phyloP scores from a whole-genome alignment of 176 grass and related monocot genomes.

The Cenchrus americanus region DNA sequence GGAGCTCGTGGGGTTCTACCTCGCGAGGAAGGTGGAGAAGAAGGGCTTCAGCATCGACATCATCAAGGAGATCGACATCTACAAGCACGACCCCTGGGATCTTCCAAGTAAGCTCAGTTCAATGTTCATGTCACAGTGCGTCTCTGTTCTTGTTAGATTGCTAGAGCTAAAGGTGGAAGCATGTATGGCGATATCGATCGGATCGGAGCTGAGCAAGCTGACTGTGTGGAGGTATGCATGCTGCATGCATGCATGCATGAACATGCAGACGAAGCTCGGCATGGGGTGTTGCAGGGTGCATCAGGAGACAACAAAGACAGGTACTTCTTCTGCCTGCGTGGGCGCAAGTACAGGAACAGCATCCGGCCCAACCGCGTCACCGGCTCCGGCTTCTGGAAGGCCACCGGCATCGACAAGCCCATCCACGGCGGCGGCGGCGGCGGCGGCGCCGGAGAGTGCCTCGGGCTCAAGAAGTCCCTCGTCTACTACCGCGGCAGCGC shows the following conservation, averaged over 20 bases:
- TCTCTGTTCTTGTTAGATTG: too few species aligned
- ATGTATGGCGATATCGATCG: not conserved
- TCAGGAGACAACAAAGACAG: constrained; percentile 59
- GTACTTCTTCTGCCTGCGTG: constrained; percentile 69
- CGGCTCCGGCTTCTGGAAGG: constrained; percentile 78
- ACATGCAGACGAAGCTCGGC: constrained; percentile 44
- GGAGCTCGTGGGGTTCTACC: constrained; percentile 62
- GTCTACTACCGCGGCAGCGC: constrained; percentile 79
- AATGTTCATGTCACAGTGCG: too few species aligned
- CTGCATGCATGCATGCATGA: accelerated
- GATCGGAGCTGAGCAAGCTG: not conserved
- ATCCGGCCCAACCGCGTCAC: constrained; percentile 76
- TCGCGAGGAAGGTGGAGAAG: constrained; percentile 57
- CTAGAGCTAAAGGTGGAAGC: not conserved
- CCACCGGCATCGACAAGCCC: constrained; percentile 71
- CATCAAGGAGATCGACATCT: constrained; percentile 65
- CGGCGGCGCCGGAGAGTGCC: constrained; percentile 20
- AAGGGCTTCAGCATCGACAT: constrained; percentile 60
- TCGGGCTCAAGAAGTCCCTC: constrained; percentile 78
- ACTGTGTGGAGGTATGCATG: not conserved
- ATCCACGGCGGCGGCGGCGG: constrained; percentile 35
- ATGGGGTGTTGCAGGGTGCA: not conserved
- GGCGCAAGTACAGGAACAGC: constrained; percentile 77
- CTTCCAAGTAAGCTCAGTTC: constrained; percentile 46
- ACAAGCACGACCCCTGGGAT: constrained; percentile 77